Base-by-base conservation (phyloP, 441 rosid genomes). In the Erodium texanum region DNA sequence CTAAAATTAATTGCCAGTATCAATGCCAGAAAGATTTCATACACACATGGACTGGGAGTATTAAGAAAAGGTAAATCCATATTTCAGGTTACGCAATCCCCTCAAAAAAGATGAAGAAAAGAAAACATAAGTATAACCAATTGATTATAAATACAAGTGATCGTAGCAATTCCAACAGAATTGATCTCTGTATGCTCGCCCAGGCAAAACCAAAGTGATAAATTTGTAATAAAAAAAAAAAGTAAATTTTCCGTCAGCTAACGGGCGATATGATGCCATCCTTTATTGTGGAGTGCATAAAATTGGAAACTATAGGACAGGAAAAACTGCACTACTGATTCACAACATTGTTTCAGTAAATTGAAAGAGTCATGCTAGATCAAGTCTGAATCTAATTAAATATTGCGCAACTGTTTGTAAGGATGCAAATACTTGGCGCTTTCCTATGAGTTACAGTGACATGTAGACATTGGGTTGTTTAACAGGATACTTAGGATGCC, bases 21-120 rank as follows among this genome's bases (percentile, higher is more conserved):
- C 65, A 22, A 23, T 15, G 69, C 34, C 66, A 65, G n/a, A 10
- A 77, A 48, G 12, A 62, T 27, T 43, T 11, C 27, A 6, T 56
- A 43, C 34, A 22, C 24, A 66, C 38, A 62, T 10, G 11, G 15
- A 58, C 14, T 3, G 12, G 19, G 61, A 23, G 27, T 22, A 58
- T 9, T 12, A 45, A 7, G 19, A 24, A 62, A 62, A 62, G 19
- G 16, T 12, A 12, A 27, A 45, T 24, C 2, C 32, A 14, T 24
- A 27, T 14, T 24, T 24, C 64, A 61, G 16, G 32, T 23, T 54
- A 54, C 7, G 61, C 61, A 54, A 54, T 54, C 61, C 23, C 19
- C 61, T 54, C 61, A 8, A 54, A 19, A 54, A 54, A 18, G 61
- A 54, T 9, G 20, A 16, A 16, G 6, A 52, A 19, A 52, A 52